These are phyloP conservation scores for Mycena rosella DNA, from an alignment of 768 basidiomycete genomes.

Conservation along the genomic window DNA sequence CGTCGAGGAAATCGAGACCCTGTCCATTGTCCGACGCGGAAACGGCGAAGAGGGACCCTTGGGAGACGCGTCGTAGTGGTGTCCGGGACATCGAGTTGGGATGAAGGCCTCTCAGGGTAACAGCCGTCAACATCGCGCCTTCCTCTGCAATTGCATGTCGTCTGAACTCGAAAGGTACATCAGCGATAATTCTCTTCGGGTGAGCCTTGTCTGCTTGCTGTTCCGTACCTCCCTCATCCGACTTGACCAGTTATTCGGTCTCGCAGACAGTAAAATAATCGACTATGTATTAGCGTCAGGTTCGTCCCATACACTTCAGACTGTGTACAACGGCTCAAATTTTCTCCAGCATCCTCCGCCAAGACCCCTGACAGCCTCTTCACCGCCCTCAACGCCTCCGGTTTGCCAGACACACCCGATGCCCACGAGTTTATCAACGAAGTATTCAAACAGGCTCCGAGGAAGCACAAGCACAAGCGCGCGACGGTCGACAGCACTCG, in stretches of 20 bases:
- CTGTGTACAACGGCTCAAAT: background rate
- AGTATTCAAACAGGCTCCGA: constrained; percentile 82
- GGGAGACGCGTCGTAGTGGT: constrained; percentile 90
- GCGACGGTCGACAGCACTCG: constrained; percentile 58
- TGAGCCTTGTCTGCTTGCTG: constrained; percentile 48
- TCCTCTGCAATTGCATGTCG: constrained; percentile 57
- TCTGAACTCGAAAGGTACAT: constrained; percentile 78
- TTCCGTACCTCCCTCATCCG: constrained; percentile 14
- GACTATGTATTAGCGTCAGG: constrained; percentile 92
- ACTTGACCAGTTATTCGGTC: constrained; percentile 76
- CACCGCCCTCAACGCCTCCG: constrained; percentile 76
- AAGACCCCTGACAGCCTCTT: constrained; percentile 88
- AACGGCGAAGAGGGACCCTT: constrained; percentile 89
- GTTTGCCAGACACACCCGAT: constrained; percentile 84
- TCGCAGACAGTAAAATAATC: constrained; percentile 86
- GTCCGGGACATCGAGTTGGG: constrained; percentile 63
- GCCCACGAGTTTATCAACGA: constrained; percentile 85
- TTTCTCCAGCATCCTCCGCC: constrained; percentile 75
- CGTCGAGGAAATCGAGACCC: constrained; percentile 87
- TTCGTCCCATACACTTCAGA: constrained; percentile 45
- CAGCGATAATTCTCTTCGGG: constrained; percentile 81
- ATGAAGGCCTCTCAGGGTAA: too few relatives aligned
- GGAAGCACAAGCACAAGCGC: constrained; percentile 80
- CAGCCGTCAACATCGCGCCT: too few relatives aligned
- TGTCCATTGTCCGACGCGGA: constrained; percentile 88